Evolutionary conservation across 257 asterid species (phyloP), one percentile per base, ranked within the genome.

Genomic region (Cordia subcordata): DNA sequence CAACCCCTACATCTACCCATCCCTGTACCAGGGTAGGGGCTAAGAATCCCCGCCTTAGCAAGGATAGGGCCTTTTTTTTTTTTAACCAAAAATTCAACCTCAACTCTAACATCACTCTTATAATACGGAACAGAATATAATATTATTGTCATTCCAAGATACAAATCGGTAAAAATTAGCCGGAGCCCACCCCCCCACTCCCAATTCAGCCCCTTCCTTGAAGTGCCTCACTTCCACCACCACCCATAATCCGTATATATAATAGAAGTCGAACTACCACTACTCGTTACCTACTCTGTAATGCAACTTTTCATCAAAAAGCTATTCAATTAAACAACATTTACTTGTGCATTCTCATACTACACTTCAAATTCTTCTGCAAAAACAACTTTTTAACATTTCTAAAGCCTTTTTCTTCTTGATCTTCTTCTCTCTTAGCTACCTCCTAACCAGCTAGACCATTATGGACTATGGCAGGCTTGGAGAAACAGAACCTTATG

Each of bases 381-480:
- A 3, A 27, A 42, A 42, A 3, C 4, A 42, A 42, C 47, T 42
- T 42, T 42, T 42, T 42, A 39, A 42, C 47, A 42, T 14, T 42
- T 27, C 10, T 42, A 42, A 2, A 42, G 10, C 12, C 44, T 39
- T 42, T 14, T 42, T 11, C 47, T 42, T 4, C 4, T 42, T 42
- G 1, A 11, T 1, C 15, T 42, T 8, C 10, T 8, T 42, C 57
- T 13, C 33, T 20, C 32, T 20, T 9, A 10, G 13, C 35, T 20
- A 52, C 32, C 32, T 14, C 32, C 32, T 14, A 16, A n/a, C 53
- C 19, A 5, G 20, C 13, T 5, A 52, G 8, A n/a, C 47, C 47
- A 14, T 42, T 42, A 52, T 52, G 57, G 32, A 52, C n/a, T 52
- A 52, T 52, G 57, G 57, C 20, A 52, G 32, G 57, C 57, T 52